These are phyloP conservation scores for Desmodesmus armatus DNA, from an alignment of 139 green algal genomes.

Conservation along the genomic window DNA sequence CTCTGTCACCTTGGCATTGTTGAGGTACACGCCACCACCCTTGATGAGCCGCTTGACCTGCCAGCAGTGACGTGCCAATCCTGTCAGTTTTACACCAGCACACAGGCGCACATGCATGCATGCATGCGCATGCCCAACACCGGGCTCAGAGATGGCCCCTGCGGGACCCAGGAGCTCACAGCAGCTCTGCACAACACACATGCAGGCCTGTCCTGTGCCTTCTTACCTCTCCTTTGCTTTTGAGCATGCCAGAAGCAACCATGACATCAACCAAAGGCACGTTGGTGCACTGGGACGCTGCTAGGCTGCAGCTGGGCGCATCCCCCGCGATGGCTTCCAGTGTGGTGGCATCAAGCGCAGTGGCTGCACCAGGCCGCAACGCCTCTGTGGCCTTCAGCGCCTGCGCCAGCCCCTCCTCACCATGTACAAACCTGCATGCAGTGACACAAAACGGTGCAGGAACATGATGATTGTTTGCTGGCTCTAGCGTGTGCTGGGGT, in stretches of 20 bases:
- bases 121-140: too few species aligned
- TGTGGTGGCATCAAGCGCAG: conserved; percentile 81
- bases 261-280: conserved; percentile 84
- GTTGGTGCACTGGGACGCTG: conserved; percentile 52
- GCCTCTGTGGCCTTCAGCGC: conserved; percentile 91
- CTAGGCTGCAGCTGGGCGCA: conserved; percentile 28
- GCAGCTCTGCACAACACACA: too few species aligned
- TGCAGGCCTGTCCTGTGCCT: too few species aligned
- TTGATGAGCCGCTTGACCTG: conserved; percentile 63
- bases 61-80: too few species aligned
- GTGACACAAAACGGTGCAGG: too few species aligned
- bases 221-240: conserved; percentile 81
- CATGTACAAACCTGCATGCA: conserved; percentile 89
- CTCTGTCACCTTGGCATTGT: conserved; percentile 90
- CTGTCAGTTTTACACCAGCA: too few species aligned
- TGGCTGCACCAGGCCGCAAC: conserved; percentile 56
- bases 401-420: conserved; percentile 88
- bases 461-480: too few species aligned
- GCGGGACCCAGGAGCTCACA: too few species aligned
- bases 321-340: conserved; percentile 82
- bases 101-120: too few species aligned
- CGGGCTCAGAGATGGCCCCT: too few species aligned
- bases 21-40: conserved; percentile 91
- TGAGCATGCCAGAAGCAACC: conserved; percentile 82
- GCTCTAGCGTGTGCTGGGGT: too few species aligned